These are phyloP conservation scores for Adenanthera pavonina DNA, from an alignment of 306 rosid genomes.

Conservation along the genomic window DNA sequence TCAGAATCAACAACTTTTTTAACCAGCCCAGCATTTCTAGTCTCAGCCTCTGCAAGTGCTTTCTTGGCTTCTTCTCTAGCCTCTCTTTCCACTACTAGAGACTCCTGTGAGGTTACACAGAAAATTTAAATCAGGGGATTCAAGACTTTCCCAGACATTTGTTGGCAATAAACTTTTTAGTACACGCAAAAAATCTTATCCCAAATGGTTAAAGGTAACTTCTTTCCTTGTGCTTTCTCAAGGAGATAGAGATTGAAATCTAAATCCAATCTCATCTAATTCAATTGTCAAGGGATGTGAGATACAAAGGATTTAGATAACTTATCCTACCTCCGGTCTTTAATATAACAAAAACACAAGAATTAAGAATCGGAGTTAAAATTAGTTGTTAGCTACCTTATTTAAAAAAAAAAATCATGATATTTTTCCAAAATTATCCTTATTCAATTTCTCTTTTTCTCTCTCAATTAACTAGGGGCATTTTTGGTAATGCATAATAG, in stretches of 20 bases:
- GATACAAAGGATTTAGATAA: conserved; percentile 5
- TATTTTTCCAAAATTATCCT: no score
- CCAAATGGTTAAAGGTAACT: background rate
- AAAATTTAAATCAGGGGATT: conserved; percentile 35
- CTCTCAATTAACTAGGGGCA: no score
- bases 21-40: conserved; percentile 71
- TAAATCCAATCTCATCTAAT: background rate
- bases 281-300: background rate
- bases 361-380: no score
- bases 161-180: background rate
- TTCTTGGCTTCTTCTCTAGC: conserved; percentile 76
- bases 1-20: conserved; percentile 79
- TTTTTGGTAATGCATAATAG: no score
- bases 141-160: conserved; percentile 29
- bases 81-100: conserved; percentile 66
- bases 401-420: no score
- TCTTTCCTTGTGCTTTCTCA: background rate
- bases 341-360: no score
- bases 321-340: background rate
- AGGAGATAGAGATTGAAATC: conserved; percentile 6
- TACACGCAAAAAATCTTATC: conserved; percentile 2
- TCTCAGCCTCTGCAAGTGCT: conserved; percentile 65
- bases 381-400: no score
- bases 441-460: no score
- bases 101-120: conserved; percentile 57